phyloP scores from a whole-genome alignment of 352 stramenopile genomes.

The Pythium rishiriense region DNA sequence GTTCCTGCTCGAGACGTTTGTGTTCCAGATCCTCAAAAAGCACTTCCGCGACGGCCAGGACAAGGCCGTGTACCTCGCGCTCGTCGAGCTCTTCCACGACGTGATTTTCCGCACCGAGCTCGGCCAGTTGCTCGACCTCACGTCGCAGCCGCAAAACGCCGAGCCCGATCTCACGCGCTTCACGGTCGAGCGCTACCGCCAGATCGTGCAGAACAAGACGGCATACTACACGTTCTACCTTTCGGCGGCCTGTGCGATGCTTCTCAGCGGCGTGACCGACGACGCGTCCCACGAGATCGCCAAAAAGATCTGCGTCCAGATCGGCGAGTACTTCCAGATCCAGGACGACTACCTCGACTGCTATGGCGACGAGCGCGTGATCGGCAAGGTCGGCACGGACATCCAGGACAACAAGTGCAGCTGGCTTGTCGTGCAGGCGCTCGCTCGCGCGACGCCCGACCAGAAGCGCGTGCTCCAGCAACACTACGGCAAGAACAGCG shows the following conservation, averaged over 20 bases:
- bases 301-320: slow-evolving; percentile 94
- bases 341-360: slow-evolving; percentile 99
- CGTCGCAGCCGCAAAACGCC: slow-evolving; percentile 81
- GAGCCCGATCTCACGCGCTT: slow-evolving; percentile 91
- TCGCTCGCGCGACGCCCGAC: slow-evolving; percentile 61
- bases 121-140: slow-evolving; percentile 93
- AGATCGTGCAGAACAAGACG: slow-evolving; percentile 99
- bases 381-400: slow-evolving; percentile 96
- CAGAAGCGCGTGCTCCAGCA: slow-evolving; percentile 89
- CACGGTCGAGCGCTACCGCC: slow-evolving; percentile 89
- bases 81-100: slow-evolving; percentile 96
- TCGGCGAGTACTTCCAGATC: slow-evolving; percentile 99
- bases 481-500: slow-evolving; percentile 91
- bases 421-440: slow-evolving; percentile 97
- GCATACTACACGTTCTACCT: slow-evolving; percentile 99
- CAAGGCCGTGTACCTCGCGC: slow-evolving; percentile 83
- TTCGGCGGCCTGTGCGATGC: slow-evolving; percentile 91
- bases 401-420: slow-evolving; percentile 99
- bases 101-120: slow-evolving; percentile 97
- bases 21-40: slow-evolving; percentile 90
- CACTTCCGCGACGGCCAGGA: slow-evolving; percentile 74
- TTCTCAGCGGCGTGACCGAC: slow-evolving; percentile 81
- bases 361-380: slow-evolving; percentile 93
- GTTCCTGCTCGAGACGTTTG: slow-evolving; percentile 94
- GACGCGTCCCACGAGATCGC: slow-evolving; percentile 77